Conservation (phyloP, 441 rosid species). For the Populus hybrid region DNA sequence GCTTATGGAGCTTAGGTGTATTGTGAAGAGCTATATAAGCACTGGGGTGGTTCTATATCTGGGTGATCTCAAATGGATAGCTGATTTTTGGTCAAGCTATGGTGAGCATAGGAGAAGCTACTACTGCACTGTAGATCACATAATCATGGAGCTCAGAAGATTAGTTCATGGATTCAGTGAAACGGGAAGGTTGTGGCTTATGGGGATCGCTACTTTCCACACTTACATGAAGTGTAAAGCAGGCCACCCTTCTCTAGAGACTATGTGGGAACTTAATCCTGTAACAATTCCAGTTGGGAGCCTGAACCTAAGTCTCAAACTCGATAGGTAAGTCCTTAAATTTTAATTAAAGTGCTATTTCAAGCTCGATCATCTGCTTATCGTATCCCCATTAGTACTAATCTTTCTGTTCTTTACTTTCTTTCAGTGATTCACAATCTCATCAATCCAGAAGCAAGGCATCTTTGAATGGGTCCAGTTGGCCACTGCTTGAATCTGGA, state of each 20-base stretch:
- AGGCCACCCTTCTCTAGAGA: conserved; percentile 56
- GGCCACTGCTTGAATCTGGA: conserved; percentile 30
- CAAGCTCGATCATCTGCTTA: not conserved
- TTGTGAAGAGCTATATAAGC: conserved; percentile 35
- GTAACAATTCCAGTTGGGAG: conserved; percentile 45
- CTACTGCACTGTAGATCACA: conserved; percentile 38
- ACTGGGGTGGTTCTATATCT: conserved; percentile 54
- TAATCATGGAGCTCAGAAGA: conserved; percentile 56
- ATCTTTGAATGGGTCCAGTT: conserved; percentile 21
- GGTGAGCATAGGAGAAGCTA: conserved; percentile 42
- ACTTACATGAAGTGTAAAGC: conserved; percentile 55
- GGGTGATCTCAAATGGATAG: conserved; percentile 62
- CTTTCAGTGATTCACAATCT: conserved; percentile 31
- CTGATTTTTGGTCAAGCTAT: conserved; percentile 57
- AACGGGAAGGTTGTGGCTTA: conserved; percentile 41
- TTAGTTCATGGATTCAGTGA: conserved; percentile 40
- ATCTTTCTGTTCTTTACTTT: conserved; percentile 7
- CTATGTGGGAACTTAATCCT: conserved; percentile 61
- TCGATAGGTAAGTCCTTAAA: conserved; percentile 38
- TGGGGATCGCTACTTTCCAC: conserved; percentile 53
- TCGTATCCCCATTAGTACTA: not conserved
- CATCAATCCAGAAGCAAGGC: conserved; percentile 29
- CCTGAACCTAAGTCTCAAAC: conserved; percentile 55
- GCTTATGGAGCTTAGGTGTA: conserved; percentile 48
- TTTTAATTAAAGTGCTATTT: not conserved